Evolutionary conservation across 75 land plant genomes (phyloP), one percentile per base, ranked within the genome.

Genomic region (Azolla pinnata): DNA sequence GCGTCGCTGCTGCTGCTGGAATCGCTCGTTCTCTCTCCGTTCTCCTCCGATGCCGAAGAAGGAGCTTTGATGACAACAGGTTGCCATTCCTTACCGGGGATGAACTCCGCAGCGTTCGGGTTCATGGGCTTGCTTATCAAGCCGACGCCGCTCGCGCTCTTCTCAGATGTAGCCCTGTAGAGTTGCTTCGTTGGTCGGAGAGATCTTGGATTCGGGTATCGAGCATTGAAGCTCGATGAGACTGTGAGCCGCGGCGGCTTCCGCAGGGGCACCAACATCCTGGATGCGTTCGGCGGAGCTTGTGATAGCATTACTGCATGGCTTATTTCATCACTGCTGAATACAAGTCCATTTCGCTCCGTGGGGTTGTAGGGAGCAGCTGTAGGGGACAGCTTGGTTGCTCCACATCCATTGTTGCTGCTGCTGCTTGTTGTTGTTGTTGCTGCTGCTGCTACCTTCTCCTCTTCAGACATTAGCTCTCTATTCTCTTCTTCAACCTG

Each of bases 331-430:
- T 58, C 55, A 44, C 61, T 31, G 31, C 75, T 60, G 32, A 46
- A 70, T 51, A 75, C 63, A 19, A 75, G 23, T 7, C 72, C 44
- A 33, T 77, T 67, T 47, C 64, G 44, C 32, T 72, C 71, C 27
- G 77, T 67, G 33, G 90, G 85, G 33, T 57, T 81, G 56, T 73
- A 86, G 23, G 90, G 90, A 48, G 80, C 69, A 28, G 90, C 90
- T 33, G 85, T 68, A 8, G 90, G 83, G 55, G 90, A 86, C 27
- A 86, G 71, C 57, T 71, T 79, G 47, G 58, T 81, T 42, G 59
- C 69, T 20, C 71, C 25, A 1, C 47, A 17, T 7, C 67, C 76
- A 29, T 27, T 19, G 27, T 14, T 21, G 27, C 66, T 72, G 48
- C 42, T 46, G 10, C n/a, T n/a, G n/a, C n/a, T n/a, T n/a, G n/a